Conservation (phyloP, 2,329 filamentous ascomycete species). For the Colletotrichum tamarilloi region DNA sequence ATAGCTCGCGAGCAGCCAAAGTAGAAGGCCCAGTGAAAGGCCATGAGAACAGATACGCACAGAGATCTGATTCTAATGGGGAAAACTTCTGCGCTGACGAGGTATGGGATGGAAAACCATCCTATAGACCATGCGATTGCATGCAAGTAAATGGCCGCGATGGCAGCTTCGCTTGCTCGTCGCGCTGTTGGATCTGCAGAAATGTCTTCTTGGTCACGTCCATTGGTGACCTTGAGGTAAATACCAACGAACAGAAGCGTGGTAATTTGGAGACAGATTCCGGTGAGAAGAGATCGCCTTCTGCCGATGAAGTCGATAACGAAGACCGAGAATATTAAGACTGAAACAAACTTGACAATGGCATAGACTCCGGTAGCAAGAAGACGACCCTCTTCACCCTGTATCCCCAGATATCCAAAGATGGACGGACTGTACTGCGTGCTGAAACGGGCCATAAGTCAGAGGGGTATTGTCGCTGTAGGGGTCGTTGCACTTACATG, state of each 20-base stretch:
- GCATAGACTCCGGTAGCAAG: conserved; percentile 42
- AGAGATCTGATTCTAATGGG: conserved; percentile 54
- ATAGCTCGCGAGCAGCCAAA: conserved; percentile 48
- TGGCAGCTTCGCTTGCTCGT: conserved; percentile 50
- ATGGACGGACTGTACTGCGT: conserved; percentile 44
- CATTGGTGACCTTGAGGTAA: conserved; percentile 44
- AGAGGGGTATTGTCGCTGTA: too few species aligned
- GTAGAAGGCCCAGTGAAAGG: conserved; percentile 53
- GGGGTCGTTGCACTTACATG: conserved; percentile 21
- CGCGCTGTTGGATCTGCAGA: conserved; percentile 37
- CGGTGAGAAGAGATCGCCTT: conserved; percentile 46
- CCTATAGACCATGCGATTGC: conserved; percentile 59
- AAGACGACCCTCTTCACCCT: conserved; percentile 39
- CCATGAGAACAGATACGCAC: conserved; percentile 54
- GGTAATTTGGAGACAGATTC: conserved; percentile 45
- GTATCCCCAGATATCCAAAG: conserved; percentile 43
- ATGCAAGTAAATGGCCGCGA: conserved; percentile 55
- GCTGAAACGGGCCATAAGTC: too few species aligned
- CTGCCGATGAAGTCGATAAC: conserved; percentile 45
- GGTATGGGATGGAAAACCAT: conserved; percentile 57
- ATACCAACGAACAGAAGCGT: conserved; percentile 44
- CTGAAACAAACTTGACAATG: conserved; percentile 44
- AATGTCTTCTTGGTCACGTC: conserved; percentile 36
- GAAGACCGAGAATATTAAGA: conserved; percentile 42
- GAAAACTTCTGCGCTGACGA: conserved; percentile 58